These are phyloP conservation scores for Plantago major DNA, from an alignment of 257 asterid species.

Conservation along the genomic window DNA sequence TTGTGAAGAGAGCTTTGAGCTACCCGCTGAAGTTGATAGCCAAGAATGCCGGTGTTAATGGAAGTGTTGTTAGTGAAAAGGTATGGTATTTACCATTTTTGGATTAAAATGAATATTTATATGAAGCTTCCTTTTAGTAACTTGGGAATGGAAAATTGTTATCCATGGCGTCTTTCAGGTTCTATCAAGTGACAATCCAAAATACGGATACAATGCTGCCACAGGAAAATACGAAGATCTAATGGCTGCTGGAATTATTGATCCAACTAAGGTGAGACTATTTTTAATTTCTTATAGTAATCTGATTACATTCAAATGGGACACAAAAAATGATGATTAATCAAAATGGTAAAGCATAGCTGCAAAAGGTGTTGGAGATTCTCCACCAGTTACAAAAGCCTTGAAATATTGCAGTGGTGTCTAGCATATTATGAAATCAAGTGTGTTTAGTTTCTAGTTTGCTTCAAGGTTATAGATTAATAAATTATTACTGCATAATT, in stretches of 20 bases:
- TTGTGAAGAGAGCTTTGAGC: constrained; percentile 90
- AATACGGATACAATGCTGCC: constrained; percentile 89
- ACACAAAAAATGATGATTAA: background rate
- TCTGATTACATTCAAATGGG: background rate
- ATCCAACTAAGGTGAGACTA: constrained; percentile 79
- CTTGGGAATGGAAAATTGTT: background rate
- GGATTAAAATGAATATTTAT: background rate
- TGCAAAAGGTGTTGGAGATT: no score
- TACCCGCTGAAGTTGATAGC: constrained; percentile 97
- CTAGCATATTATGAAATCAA: no score
- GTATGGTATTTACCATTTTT: constrained; percentile 21
- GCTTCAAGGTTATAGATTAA: no score
- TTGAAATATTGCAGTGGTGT: no score
- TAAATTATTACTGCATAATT: no score
- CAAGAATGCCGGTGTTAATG: constrained; percentile 95
- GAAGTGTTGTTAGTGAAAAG: constrained; percentile 98
- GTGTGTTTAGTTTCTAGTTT: no score
- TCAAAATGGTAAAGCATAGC: no score
- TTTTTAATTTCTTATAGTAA: background rate
- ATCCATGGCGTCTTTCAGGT: constrained; percentile 39
- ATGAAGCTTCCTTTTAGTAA: background rate
- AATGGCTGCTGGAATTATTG: constrained; percentile 96
- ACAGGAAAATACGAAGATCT: constrained; percentile 91
- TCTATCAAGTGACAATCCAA: constrained; percentile 74
- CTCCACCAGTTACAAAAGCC: no score